Percentiles rank a stretch among this genome's conserved stretches.
Conservation (phyloP, 1,284 basidiomycete species). For the Cutaneotrichosporon dermatis region DNA sequence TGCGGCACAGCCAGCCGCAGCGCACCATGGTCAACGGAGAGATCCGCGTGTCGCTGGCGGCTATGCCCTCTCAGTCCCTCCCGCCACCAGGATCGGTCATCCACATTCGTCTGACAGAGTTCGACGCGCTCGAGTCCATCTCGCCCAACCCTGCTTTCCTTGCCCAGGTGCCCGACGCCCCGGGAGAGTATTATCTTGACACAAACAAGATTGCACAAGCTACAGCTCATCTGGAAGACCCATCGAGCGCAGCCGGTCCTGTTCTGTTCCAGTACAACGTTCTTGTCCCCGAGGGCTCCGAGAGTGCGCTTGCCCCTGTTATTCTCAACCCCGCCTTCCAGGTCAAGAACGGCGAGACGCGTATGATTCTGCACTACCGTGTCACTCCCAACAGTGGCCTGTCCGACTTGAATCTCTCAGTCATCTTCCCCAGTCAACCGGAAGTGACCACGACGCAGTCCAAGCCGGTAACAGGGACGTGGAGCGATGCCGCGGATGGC, state of each 20-base stretch:
- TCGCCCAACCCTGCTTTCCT: constrained; percentile 54
- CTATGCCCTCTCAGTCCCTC: background rate
- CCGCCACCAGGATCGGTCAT: constrained; percentile 16
- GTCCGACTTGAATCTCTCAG: constrained; percentile 44
- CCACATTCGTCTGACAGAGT: constrained; percentile 50
- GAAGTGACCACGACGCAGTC: constrained; percentile 51
- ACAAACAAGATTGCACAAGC: constrained; percentile 40
- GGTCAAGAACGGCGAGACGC: constrained; percentile 52
- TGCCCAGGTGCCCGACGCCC: constrained; percentile 43
- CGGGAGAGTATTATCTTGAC: constrained; percentile 53
- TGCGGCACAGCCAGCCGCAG: constrained; percentile 25
- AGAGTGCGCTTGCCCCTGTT: constrained; percentile 46
- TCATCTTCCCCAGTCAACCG: constrained; percentile 42
- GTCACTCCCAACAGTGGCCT: constrained; percentile 30
- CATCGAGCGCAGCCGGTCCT: constrained; percentile 24
- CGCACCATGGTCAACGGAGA: constrained; percentile 45
- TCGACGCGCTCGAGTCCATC: constrained; percentile 53
- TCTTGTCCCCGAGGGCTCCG: constrained; percentile 45
- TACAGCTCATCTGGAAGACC: constrained; percentile 12
- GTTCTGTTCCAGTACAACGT: constrained; percentile 55
- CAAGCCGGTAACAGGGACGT: constrained; percentile 51
- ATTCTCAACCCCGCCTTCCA: constrained; percentile 53
- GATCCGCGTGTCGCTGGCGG: constrained; percentile 28
- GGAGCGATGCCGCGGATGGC: constrained; percentile 19
- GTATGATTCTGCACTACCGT: constrained; percentile 53